Evolutionary conservation across 345 rosid genomes (phyloP), one percentile per base, ranked within the genome.

Genomic region (Syzygium aromaticum): DNA sequence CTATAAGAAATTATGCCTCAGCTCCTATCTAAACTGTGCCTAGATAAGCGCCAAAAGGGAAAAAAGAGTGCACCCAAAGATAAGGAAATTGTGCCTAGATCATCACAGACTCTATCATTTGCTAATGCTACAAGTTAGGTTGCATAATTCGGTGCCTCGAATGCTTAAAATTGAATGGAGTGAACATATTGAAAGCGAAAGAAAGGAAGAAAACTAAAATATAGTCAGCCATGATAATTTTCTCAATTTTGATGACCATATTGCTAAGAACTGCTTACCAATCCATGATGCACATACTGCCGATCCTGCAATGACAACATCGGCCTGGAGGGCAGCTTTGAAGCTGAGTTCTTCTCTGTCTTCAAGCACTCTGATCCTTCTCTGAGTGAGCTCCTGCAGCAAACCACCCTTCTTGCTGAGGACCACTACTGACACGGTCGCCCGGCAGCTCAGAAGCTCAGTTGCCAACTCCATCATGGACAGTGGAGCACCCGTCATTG

Each of bases 401-500:
- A 97, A 89, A 38, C 98, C 98, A 87, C 99, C 99, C 90, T 92
- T 97, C 92, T 92, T 95, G 90, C 97, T 97, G 46, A 97, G 95
- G 91, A 95, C 98, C 54, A 95, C 98, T 28, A 96, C 98, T 52
- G 96, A 97, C 67, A 97, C 99, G 25, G 96, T 92, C 86, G 97
- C 99, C 85, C 97, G 98, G 85, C 99, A 95, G 95, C 98, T 97
- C 92, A 97, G 87, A 91, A 97, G 95, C 91, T 97, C 99, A 4
- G 96, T 94, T 86, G 99, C 98, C 92, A 96, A 88, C 91, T 97
- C 99, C 95, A 95, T 91, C 98, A 96, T 96, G 84, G 99, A 96
- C 84, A 95, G 93, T 27, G 98, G 98, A 87, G 99, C 99, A 59
- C 98, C 99, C 10, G 99, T 97, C 98, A 94, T 94, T 56, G 99